These are phyloP conservation scores for Agapanthus africanus DNA, from an alignment of 106 monocot species.

Conservation along the genomic window DNA sequence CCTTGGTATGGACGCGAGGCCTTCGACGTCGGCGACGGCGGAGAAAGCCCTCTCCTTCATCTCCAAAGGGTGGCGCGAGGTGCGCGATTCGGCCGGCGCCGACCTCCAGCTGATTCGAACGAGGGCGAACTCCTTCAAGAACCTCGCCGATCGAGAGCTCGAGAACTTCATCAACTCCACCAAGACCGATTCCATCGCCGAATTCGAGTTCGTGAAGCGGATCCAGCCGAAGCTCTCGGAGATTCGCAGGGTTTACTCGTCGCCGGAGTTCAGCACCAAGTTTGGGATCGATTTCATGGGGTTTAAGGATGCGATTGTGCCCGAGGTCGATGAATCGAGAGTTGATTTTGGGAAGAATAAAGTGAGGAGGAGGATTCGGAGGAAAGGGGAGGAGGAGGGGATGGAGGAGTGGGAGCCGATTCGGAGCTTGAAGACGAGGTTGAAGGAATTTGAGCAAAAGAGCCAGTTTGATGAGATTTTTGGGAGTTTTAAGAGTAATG, in stretches of 20 bases:
- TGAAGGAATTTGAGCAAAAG: conserved; percentile 82
- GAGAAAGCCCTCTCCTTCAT: conserved; percentile 76
- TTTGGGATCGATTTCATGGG: conserved; percentile 38
- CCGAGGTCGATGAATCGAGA: conserved; percentile 28
- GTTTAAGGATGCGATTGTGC: conserved; percentile 44
- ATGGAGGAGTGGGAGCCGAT: conserved; percentile 64
- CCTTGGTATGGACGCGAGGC: conserved; percentile 34
- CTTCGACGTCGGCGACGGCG: conserved; percentile 43
- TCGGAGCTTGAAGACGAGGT: conserved; percentile 46
- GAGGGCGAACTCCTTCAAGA: conserved; percentile 60
- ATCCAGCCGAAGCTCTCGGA: conserved; percentile 80
- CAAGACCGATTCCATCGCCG: conserved; percentile 39
- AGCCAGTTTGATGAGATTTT: conserved; percentile 62
- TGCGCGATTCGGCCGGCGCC: conserved; percentile 69
- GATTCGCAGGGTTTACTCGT: conserved; percentile 67
- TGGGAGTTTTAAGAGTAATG: conserved; percentile 60
- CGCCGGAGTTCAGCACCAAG: conserved; percentile 43
- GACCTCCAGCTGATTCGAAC: conserved; percentile 77
- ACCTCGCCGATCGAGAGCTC: conserved; percentile 85
- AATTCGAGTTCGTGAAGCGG: conserved; percentile 82
- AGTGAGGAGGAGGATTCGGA: conserved; percentile 14
- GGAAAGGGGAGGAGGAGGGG: conserved; percentile 19
- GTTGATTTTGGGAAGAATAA: conserved; percentile 26
- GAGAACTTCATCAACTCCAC: conserved; percentile 76
- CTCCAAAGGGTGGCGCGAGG: conserved; percentile 85